Conservation (phyloP, 179 eudicot genomes). For the Silene coronaria region DNA sequence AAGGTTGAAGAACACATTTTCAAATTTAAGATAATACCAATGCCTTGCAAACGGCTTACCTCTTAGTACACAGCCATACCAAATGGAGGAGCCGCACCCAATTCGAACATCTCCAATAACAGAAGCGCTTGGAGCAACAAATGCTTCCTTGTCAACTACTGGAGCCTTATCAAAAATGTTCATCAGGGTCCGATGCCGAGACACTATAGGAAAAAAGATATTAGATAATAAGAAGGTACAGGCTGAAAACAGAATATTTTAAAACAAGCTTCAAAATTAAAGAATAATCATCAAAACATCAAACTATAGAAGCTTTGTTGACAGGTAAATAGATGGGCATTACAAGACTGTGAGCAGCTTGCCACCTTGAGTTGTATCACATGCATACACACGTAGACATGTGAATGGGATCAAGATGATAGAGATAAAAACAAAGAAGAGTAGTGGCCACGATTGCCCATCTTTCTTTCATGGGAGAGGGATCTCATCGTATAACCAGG, state of each 20-base stretch:
- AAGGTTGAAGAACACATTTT: not conserved
- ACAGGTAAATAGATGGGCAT: not conserved
- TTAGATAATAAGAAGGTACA: not conserved
- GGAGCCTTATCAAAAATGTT: constrained; percentile 66
- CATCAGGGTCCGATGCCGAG: constrained; percentile 81
- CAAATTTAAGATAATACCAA: not conserved
- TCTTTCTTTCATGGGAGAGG: no score
- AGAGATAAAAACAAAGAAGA: no score
- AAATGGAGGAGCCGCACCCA: constrained; percentile 60
- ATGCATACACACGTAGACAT: no score
- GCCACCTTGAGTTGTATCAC: not conserved
- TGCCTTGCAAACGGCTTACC: constrained; percentile 30
- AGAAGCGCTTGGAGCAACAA: constrained; percentile 84
- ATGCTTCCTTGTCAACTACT: constrained; percentile 54
- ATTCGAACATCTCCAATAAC: constrained; percentile 63
- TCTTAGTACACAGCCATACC: constrained; percentile 81
- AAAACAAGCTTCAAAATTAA: not conserved
- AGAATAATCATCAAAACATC: no score
- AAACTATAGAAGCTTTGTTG: no score
- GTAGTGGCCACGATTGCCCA: no score
- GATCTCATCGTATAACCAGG: no score
- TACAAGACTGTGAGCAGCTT: not conserved
- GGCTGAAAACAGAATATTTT: not conserved
- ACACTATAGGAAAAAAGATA: constrained; percentile 29
- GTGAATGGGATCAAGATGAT: no score